phyloP scores from a whole-genome alignment of 306 rosid species.

The Lupinus albus region DNA sequence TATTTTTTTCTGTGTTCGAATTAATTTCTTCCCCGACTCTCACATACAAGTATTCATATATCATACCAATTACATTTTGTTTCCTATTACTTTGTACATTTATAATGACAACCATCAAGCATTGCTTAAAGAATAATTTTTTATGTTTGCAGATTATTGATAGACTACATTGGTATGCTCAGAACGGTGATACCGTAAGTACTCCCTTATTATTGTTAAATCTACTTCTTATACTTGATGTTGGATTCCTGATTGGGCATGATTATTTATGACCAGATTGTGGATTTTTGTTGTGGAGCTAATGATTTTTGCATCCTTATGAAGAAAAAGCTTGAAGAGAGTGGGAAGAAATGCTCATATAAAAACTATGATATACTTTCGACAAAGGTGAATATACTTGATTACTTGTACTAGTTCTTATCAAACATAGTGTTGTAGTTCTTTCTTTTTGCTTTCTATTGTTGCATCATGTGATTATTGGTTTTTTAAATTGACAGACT shows the following conservation, averaged over 20 bases:
- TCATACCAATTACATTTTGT: background rate
- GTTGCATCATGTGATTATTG: background rate
- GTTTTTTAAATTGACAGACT: constrained; percentile 2
- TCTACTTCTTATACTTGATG: constrained; percentile 2
- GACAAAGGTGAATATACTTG: constrained; percentile 58
- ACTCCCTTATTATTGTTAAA: constrained; percentile 4
- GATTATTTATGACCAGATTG: constrained; percentile 56
- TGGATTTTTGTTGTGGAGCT: constrained; percentile 77
- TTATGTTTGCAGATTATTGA: constrained; percentile 61
- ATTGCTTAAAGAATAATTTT: constrained; percentile 39
- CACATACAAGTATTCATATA: background rate
- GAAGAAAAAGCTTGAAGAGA: constrained; percentile 75
- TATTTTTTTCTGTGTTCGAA: background rate
- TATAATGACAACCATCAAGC: constrained; percentile 15
- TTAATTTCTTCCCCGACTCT: background rate
- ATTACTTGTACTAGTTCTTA: background rate
- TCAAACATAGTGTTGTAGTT: background rate
- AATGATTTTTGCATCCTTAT: constrained; percentile 72
- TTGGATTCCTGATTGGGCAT: constrained; percentile 40
- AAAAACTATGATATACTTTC: constrained; percentile 66
- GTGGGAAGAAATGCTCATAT: constrained; percentile 59
- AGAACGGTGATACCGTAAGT: constrained; percentile 65
- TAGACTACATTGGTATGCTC: constrained; percentile 63
- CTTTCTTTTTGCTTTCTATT: background rate
- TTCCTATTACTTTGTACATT: constrained; percentile 4